phyloP scores from a whole-genome alignment of 495 filamentous ascomycete genomes.

The Talaromyces borbonicus region DNA sequence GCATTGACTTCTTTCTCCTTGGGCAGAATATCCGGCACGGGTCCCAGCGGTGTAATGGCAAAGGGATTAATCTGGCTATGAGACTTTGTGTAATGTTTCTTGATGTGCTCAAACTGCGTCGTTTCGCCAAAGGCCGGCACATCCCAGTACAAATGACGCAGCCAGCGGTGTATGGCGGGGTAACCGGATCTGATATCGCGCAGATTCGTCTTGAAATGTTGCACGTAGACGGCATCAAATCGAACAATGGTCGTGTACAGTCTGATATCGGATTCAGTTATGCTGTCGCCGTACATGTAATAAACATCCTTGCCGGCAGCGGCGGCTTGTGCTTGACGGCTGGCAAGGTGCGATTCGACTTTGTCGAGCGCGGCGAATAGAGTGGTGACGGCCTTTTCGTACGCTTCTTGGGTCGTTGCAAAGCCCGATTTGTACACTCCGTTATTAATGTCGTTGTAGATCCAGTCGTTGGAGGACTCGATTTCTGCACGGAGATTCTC shows the following conservation, averaged over 20 bases:
- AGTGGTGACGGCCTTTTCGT: slow-evolving; percentile 53
- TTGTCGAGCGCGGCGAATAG: slow-evolving; percentile 67
- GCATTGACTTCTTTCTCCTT: slow-evolving; percentile 52
- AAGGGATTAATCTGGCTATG: slow-evolving; percentile 59
- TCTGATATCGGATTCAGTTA: slow-evolving; percentile 78
- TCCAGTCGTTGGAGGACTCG: slow-evolving; percentile 70
- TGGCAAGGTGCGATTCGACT: slow-evolving; percentile 54
- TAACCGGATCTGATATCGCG: slow-evolving; percentile 72
- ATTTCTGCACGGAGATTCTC: slow-evolving; percentile 48
- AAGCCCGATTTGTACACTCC: slow-evolving; percentile 75
- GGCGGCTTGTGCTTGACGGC: slow-evolving; percentile 15
- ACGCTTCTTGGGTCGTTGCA: slow-evolving; percentile 67
- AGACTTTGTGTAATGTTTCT: slow-evolving; percentile 62
- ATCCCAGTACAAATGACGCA: slow-evolving; percentile 62
- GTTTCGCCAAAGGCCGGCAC: slow-evolving; percentile 50
- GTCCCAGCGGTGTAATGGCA: slow-evolving; percentile 56
- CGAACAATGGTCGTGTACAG: slow-evolving; percentile 76
- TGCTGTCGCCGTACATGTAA: slow-evolving; percentile 41
- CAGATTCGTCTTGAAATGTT: slow-evolving; percentile 91
- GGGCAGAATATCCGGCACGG: slow-evolving; percentile 50
- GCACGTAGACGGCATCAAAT: slow-evolving; percentile 83
- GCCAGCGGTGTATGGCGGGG: slow-evolving; percentile 57
- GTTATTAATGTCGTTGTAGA: slow-evolving; percentile 78
- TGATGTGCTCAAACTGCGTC: slow-evolving; percentile 62
- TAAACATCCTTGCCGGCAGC: slow-evolving; percentile 46